Percentiles rank a stretch among this genome's conserved stretches.
These are phyloP conservation scores for Alternaria sp. DNA, from an alignment of 2,329 filamentous ascomycete genomes.

Conservation along the genomic window DNA sequence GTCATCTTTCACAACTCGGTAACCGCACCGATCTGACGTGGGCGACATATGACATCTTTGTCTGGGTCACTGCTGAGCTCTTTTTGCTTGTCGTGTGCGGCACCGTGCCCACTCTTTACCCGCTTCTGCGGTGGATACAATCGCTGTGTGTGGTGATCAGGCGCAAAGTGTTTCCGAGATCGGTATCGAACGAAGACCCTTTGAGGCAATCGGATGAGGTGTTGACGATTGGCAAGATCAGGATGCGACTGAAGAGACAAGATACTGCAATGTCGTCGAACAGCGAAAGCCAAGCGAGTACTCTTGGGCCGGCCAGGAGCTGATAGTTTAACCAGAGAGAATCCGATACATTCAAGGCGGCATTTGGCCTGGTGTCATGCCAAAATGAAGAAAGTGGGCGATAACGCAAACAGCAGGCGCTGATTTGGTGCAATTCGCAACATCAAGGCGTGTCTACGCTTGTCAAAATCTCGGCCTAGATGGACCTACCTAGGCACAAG, in stretches of 20 bases:
- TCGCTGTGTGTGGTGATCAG: not conserved
- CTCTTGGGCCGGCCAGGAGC: not conserved
- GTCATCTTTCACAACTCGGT: not conserved
- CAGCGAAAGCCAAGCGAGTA: not conserved
- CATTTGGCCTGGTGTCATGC: not conserved
- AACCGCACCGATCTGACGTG: not conserved
- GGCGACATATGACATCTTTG: not conserved
- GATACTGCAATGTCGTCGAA: not conserved
- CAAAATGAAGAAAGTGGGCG: not conserved
- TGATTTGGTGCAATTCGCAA: not conserved
- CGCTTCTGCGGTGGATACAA: not conserved
- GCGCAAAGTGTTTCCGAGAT: not conserved
- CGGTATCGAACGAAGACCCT: not conserved
- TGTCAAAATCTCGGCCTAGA: no score
- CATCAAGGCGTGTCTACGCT: not conserved
- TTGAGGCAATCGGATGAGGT: not conserved
- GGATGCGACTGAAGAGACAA: not conserved
- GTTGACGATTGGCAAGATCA: not conserved
- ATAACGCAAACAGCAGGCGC: not conserved
- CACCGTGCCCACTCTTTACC: not conserved
- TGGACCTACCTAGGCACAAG: no score
- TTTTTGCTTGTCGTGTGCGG: not conserved
- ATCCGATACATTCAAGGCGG: not conserved
- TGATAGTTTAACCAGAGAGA: not conserved
- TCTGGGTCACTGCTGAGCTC: not conserved